Evolutionary conservation across 2,329 filamentous ascomycete species (phyloP), one percentile per base, ranked within the genome.

Genomic region (Fusarium denticulatum): DNA sequence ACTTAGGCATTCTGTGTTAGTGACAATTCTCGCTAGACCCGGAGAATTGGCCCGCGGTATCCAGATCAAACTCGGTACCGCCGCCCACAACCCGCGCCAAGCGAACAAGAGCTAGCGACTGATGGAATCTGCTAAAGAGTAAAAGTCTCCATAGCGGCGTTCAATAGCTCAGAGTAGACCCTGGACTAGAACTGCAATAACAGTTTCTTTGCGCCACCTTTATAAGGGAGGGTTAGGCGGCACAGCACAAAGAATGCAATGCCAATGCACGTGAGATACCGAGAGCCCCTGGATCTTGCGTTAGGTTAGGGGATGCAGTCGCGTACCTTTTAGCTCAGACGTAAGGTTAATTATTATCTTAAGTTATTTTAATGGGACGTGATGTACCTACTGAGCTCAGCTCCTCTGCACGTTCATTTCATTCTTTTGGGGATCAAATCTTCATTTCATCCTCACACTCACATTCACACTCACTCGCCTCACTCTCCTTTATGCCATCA

Each of bases 231-330:
- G 32, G 36, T 26, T n/a, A 53, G 42, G 64, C 56, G 65, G 64
- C 56, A 47, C 32, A 68, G 64, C n/a, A 61, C 22, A 64, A 64
- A 45, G 63, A 57, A 65, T 65, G 42, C 49, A 37, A 67, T 66
- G 37, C 45, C 15, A 22, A 9, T 47, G 45, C 65, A 63, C 64
- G 59, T 68, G 56, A 68, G 64, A 56, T 68, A 16, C 22, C 22
- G 40, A 11, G 18, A 64, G 42, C 67, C 67, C 67, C 67, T 69
- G 66, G 58, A 57, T 53, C 24, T 20, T 67, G 49, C 59, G 45
- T 47, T 47, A 47, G 30, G 30, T 66, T 55, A 43, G 43, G 45
- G 37, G 49, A 50, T 32, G 28, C 30, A n/a, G 49, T 34, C 45
- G 32, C 52, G 39, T 60, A 61, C 47, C 63, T 67, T 52, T 26